Conservation (phyloP, 2,329 filamentous ascomycete species). For the Fusarium bactridioides region DNA sequence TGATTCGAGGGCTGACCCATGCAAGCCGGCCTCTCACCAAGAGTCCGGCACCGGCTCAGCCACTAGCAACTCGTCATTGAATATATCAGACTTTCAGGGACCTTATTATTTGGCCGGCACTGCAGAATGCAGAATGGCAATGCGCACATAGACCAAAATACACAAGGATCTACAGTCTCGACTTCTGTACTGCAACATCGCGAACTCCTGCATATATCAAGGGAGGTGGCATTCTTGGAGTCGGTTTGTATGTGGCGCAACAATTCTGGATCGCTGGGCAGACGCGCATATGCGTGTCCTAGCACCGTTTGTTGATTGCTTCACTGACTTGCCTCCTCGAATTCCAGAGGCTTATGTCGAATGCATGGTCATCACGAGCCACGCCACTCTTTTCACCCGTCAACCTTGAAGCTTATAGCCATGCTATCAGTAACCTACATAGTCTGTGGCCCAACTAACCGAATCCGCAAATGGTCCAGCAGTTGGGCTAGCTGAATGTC, state of each 20-base stretch:
- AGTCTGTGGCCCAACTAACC: neutral
- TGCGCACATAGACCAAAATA: neutral
- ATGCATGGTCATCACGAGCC: constrained; percentile 28
- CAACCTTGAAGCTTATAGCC: neutral
- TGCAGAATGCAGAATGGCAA: constrained; percentile 1
- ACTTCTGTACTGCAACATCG: constrained; percentile 2
- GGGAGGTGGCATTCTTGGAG: constrained; percentile 26
- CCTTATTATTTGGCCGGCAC: constrained; percentile 5
- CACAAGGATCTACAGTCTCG: constrained; percentile 2
- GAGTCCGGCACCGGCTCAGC: constrained; percentile 24
- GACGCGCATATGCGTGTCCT: constrained; percentile 17
- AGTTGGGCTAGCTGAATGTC: neutral
- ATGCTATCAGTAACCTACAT: neutral
- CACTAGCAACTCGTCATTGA: constrained; percentile 34
- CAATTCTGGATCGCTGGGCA: constrained; percentile 8
- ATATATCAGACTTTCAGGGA: constrained; percentile 22
- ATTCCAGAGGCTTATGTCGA: constrained; percentile 29
- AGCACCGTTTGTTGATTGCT: constrained; percentile 27
- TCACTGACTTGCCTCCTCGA: constrained; percentile 20
- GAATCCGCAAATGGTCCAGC: neutral
- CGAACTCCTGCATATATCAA: constrained; percentile 13
- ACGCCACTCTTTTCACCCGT: constrained; percentile 14
- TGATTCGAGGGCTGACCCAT: constrained; percentile 31
- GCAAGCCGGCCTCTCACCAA: constrained; percentile 16
- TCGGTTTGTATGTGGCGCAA: constrained; percentile 12